phyloP scores from a whole-genome alignment of 495 filamentous ascomycete genomes.

The Lindgomyces ingoldianus region DNA sequence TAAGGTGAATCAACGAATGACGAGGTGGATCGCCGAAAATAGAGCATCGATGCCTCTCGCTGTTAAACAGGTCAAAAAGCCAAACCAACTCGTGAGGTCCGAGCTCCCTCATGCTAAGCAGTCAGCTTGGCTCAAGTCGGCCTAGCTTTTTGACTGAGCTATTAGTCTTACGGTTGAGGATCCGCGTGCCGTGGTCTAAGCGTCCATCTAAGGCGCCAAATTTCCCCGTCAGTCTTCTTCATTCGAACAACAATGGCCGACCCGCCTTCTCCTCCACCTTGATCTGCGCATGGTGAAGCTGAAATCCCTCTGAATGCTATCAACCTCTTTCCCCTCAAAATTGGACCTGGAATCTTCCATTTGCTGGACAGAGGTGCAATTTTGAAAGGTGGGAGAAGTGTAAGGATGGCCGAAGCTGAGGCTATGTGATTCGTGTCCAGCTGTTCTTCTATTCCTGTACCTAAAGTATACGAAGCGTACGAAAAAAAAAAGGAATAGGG shows the following conservation, averaged over 20 bases:
- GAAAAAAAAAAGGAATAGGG: not conserved
- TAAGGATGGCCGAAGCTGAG: not conserved
- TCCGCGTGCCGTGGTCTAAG: too few relatives aligned
- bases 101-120: not conserved
- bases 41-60: too few relatives aligned
- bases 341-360: not conserved
- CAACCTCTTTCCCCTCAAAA: not conserved
- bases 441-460: not conserved
- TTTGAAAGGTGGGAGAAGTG: not conserved
- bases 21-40: too few relatives aligned
- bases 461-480: not conserved
- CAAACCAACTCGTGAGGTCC: not conserved
- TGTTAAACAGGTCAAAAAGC: too few relatives aligned
- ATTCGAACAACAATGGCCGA: too few relatives aligned
- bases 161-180: too few relatives aligned
- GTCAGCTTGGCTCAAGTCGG: not conserved
- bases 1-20: too few relatives aligned
- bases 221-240: too few relatives aligned
- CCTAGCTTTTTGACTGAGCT: too few relatives aligned
- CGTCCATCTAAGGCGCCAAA: too few relatives aligned
- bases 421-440: not conserved
- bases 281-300: not conserved
- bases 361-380: not conserved
- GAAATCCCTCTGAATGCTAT: conserved; percentile 1
- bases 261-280: not conserved